A percentile compares a stretch with the other conserved stretches of the same genome.
phyloP scores from a whole-genome alignment of 2,329 filamentous ascomycete genomes.

The Alternaria gansuensis region DNA sequence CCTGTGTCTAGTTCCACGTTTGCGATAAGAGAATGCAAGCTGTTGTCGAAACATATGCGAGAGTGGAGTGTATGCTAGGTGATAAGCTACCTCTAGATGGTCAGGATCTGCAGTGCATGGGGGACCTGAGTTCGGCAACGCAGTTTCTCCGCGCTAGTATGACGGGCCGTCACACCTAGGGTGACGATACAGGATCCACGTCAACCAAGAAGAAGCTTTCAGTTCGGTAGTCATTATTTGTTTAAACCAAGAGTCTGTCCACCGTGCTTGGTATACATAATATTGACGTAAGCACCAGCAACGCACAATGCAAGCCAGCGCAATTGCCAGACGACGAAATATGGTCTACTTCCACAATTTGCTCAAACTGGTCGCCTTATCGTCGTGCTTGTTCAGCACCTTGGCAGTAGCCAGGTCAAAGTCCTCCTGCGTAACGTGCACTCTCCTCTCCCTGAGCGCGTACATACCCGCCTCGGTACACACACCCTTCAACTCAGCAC shows the following conservation, averaged over 20 bases:
- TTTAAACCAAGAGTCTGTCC: slow-evolving; percentile 22
- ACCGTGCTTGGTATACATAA: slow-evolving; percentile 32
- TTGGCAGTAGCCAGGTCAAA: slow-evolving; percentile 98
- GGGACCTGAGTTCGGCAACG: neutral
- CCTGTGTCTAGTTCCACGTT: neutral
- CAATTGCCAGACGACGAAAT: slow-evolving; percentile 1
- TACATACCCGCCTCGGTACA: slow-evolving; percentile 99
- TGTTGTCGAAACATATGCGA: neutral
- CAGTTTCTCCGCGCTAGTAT: slow-evolving; percentile 12
- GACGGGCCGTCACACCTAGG: slow-evolving; percentile 20
- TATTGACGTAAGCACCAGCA: slow-evolving; percentile 10
- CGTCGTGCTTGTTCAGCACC: slow-evolving; percentile 99
- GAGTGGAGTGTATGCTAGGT: neutral
- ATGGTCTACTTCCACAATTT: slow-evolving; percentile 79
- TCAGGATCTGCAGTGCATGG: slow-evolving; percentile 12
- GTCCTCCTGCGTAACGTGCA: slow-evolving; percentile 98
- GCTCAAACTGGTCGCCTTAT: slow-evolving; percentile 91
- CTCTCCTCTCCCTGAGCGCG: slow-evolving; percentile 89
- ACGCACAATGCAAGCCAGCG: slow-evolving; percentile 6
- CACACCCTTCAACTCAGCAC: slow-evolving; percentile 97
- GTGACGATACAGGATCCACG: neutral
- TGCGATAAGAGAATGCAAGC: neutral
- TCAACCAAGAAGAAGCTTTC: neutral
- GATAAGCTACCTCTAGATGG: neutral
- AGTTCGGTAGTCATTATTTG: slow-evolving; percentile 18